phyloP scores from a whole-genome alignment of 2,329 filamentous ascomycete species.

The Apiospora hydei region DNA sequence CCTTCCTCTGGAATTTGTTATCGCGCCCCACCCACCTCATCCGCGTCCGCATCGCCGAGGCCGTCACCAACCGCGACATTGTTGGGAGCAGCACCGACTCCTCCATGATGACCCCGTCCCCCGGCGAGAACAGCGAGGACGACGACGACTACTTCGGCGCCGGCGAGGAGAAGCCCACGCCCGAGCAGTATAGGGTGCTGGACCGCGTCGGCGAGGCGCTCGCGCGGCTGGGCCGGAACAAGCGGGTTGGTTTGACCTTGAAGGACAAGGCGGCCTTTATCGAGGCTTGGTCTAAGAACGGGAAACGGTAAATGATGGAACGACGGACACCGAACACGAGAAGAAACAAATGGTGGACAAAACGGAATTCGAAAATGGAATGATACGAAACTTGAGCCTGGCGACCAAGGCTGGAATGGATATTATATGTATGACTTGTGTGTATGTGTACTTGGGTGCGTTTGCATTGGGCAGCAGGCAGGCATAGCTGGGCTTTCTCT shows the following conservation, averaged over 20 bases:
- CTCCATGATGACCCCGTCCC: conserved; percentile 33
- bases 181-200: conserved; percentile 73
- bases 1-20: conserved; percentile 86
- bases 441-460: not conserved
- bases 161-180: conserved; percentile 43
- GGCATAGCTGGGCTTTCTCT: not conserved
- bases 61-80: conserved; percentile 58
- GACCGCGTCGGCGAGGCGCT: conserved; percentile 85
- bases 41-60: conserved; percentile 86
- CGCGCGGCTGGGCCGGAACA: conserved; percentile 85
- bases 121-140: conserved; percentile 35
- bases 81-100: conserved; percentile 23
- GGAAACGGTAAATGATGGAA: conserved; percentile 37
- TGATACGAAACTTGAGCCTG: not conserved
- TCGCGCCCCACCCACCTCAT: conserved; percentile 88
- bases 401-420: not conserved
- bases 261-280: conserved; percentile 86
- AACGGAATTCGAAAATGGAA: not conserved
- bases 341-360: not conserved
- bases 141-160: conserved; percentile 40
- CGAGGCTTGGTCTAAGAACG: conserved; percentile 64
- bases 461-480: conserved; percentile 2
- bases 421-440: conserved; percentile 1
- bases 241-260: conserved; percentile 84
- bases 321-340: not conserved